Conservation (phyloP, 2,329 filamentous ascomycete genomes). For the Nemania sp. region DNA sequence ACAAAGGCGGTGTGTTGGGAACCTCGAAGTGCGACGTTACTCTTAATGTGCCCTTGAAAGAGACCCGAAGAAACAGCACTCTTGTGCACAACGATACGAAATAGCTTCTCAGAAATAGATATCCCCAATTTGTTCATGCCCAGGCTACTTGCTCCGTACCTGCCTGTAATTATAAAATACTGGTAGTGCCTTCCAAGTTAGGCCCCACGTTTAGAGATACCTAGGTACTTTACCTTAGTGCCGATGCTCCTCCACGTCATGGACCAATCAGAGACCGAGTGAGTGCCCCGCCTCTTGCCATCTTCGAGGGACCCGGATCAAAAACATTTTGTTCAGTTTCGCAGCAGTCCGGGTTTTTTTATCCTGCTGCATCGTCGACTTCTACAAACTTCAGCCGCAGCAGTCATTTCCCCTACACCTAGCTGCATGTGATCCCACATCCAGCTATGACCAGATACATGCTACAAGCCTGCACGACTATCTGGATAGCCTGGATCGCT, state of each 20-base stretch:
- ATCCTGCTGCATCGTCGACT: neutral
- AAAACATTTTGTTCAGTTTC: constrained; percentile 24
- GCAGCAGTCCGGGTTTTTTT: constrained; percentile 1
- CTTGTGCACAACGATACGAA: too few species aligned
- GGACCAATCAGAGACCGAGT: constrained; percentile 8
- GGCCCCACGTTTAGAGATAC: too few species aligned
- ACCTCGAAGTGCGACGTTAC: too few species aligned
- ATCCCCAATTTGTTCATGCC: too few species aligned
- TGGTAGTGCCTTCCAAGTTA: too few species aligned
- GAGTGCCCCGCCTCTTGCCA: constrained; percentile 16
- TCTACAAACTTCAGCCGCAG: constrained; percentile 2
- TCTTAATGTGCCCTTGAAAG: too few species aligned
- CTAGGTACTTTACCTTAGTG: neutral
- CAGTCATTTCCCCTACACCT: neutral
- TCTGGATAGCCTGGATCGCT: constrained; percentile 24
- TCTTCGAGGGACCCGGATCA: constrained; percentile 13
- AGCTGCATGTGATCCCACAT: neutral
- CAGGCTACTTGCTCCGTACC: too few species aligned
- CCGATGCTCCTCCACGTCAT: neutral
- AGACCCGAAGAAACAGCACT: too few species aligned
- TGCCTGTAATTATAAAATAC: too few species aligned
- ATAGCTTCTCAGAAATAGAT: too few species aligned
- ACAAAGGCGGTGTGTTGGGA: too few species aligned
- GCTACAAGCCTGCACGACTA: constrained; percentile 19
- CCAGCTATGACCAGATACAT: constrained; percentile 29